Evolutionary conservation across 805 yeast genomes (phyloP).

Genomic region (Kodamaea fukazawae): DNA sequence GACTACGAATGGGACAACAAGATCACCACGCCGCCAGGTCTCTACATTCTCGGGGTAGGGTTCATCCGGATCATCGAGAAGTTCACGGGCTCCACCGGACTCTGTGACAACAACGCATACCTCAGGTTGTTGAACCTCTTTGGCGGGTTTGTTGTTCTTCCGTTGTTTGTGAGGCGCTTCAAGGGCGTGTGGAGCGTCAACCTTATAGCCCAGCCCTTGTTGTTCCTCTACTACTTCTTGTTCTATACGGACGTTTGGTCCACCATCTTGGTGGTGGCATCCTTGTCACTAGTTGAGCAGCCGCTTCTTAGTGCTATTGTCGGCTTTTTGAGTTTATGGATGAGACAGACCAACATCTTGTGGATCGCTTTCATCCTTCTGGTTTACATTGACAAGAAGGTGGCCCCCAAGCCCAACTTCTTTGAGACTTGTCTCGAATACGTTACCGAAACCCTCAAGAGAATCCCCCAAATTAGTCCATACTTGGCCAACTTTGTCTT

Average conservation of each 20-base stretch:
- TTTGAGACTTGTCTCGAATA: conserved; percentile 9
- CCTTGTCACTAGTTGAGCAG: conserved; percentile 42
- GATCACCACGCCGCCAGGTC: conserved; percentile 96
- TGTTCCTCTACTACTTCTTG: conserved; percentile 68
- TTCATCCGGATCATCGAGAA: conserved; percentile 39
- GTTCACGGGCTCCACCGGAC: conserved; percentile 28
- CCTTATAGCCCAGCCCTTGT: conserved; percentile 57
- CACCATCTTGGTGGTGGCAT: conserved; percentile 58
- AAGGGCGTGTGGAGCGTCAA: conserved; percentile 26
- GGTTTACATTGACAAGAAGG: conserved; percentile 49
- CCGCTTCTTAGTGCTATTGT: conserved; percentile 45
- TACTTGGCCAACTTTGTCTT: conserved; percentile 48
- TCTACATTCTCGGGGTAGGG: conserved; percentile 52
- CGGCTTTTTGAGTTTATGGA: conserved; percentile 62
- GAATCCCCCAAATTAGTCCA: conserved; percentile 42
- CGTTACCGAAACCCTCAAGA: conserved; percentile 13
- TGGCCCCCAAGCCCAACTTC: conserved; percentile 19
- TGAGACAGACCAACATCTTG: conserved; percentile 88
- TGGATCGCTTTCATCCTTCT: conserved; percentile 72
- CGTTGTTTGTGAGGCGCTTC: conserved; percentile 38
- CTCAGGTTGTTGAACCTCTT: conserved; percentile 54
- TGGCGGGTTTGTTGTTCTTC: conserved; percentile 60
- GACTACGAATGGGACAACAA: conserved; percentile 79
- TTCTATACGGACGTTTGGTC: conserved; percentile 97
- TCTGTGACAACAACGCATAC: conserved; percentile 18